A percentile compares a stretch with the other conserved stretches of the same genome.
Conservation (phyloP, 2,329 filamentous ascomycete species). For the Trichophaea hybrida region DNA sequence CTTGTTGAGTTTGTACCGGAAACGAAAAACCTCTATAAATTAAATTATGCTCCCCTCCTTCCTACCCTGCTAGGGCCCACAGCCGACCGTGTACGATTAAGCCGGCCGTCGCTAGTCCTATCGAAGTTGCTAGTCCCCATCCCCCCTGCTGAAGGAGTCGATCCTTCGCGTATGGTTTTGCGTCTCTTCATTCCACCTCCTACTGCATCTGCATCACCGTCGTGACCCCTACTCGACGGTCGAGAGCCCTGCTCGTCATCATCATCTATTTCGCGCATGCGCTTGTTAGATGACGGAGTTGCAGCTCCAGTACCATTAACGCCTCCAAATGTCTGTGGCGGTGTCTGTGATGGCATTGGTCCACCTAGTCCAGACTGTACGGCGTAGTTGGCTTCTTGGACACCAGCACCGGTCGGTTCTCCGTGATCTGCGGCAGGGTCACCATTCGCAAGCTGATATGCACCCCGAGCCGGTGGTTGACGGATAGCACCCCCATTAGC, state of each 20-base stretch:
- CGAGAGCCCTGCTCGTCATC: conserved; percentile 51
- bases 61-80: background rate
- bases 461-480: conserved; percentile 55
- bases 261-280: conserved; percentile 48
- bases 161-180: conserved; percentile 56
- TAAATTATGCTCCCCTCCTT: conserved; percentile 1
- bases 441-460: conserved; percentile 82
- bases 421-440: conserved; percentile 47
- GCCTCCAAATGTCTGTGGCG: conserved; percentile 18
- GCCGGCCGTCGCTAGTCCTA: conserved; percentile 28
- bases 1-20: conserved; percentile 20
- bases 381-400: conserved; percentile 51
- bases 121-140: conserved; percentile 39
- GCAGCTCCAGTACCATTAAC: conserved; percentile 19
- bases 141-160: conserved; percentile 33
- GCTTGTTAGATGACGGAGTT: conserved; percentile 39
- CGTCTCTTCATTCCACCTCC: conserved; percentile 58
- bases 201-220: conserved; percentile 26
- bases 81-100: conserved; percentile 31
- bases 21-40: conserved; percentile 1
- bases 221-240: conserved; percentile 42
- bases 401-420: conserved; percentile 52
- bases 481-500: conserved; percentile 30
- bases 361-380: conserved; percentile 40
- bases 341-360: conserved; percentile 24